phyloP scores from a whole-genome alignment of 1,284 basidiomycete genomes.

The Cutaneotrichosporon cavernicola region DNA sequence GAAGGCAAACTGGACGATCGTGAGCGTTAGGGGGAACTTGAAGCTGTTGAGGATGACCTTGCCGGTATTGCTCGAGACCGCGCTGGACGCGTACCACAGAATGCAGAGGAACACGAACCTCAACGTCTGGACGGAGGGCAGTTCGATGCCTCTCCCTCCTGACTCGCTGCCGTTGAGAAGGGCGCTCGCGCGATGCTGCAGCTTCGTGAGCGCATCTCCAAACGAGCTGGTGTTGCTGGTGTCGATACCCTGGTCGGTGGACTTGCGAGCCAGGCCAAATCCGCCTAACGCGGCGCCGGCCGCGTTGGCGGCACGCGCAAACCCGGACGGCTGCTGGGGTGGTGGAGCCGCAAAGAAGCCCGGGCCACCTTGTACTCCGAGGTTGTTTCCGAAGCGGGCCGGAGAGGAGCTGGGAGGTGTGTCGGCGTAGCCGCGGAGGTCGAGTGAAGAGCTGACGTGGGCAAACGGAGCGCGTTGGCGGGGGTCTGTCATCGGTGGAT shows the following conservation, averaged over 20 bases:
- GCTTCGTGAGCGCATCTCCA: not conserved
- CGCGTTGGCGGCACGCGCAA: constrained; percentile 5
- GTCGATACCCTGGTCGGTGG: constrained; percentile 14
- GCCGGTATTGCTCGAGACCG: constrained; percentile 53
- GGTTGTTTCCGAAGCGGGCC: not conserved
- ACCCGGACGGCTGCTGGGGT: not conserved
- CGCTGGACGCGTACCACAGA: constrained; percentile 54
- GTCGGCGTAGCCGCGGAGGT: constrained; percentile 17
- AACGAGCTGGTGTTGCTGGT: not conserved
- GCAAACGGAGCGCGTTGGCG: constrained; percentile 47
- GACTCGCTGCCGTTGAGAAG: not conserved
- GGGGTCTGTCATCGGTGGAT: constrained; percentile 33
- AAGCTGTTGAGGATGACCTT: constrained; percentile 55
- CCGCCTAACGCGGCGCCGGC: constrained; percentile 11
- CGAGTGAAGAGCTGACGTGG: constrained; percentile 31
- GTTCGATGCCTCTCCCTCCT: not conserved
- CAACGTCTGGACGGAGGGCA: constrained; percentile 41
- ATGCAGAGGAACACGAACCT: constrained; percentile 51
- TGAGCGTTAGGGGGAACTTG: constrained; percentile 61
- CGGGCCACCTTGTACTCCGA: constrained; percentile 14
- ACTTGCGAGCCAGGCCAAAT: constrained; percentile 18
- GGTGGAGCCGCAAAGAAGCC: constrained; percentile 17
- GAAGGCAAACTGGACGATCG: constrained; percentile 96
- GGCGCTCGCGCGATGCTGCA: not conserved
- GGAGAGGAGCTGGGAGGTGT: constrained; percentile 6